Conservation (phyloP, 2,329 filamentous ascomycete genomes). For the Botrytis medusae region DNA sequence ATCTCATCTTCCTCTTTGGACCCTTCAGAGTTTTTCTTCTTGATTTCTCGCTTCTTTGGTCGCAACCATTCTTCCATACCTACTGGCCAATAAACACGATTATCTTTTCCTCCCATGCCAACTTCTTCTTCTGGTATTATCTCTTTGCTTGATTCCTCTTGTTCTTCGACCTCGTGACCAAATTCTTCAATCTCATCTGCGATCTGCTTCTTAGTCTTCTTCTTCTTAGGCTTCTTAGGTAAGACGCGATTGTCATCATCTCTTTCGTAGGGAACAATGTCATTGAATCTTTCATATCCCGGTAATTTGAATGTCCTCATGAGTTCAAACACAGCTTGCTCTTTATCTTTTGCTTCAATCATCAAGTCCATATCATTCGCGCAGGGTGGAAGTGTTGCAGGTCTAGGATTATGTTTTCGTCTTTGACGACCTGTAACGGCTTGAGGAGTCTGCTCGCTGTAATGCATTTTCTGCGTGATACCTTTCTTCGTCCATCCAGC, state of each 20-base stretch:
- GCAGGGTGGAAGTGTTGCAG: constrained; percentile 79
- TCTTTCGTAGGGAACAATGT: constrained; percentile 74
- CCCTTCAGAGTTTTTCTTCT: constrained; percentile 44
- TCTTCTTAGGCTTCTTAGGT: constrained; percentile 49
- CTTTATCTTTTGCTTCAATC: constrained; percentile 98
- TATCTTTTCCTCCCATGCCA: constrained; percentile 80
- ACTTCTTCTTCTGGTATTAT: constrained; percentile 60
- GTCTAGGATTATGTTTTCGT: constrained; percentile 81
- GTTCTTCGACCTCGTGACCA: constrained; percentile 40
- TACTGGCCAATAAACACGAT: constrained; percentile 85
- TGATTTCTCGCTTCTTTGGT: constrained; percentile 71
- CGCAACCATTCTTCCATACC: constrained; percentile 89
- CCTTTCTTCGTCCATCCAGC: constrained; percentile 81
- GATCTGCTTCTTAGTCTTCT: constrained; percentile 44
- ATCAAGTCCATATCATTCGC: constrained; percentile 87
- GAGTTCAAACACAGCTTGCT: constrained; percentile 91
- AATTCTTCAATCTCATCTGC: constrained; percentile 39
- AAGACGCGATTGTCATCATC: constrained; percentile 68
- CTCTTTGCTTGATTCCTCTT: constrained; percentile 42
- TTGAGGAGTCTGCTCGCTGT: constrained; percentile 76
- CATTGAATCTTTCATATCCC: constrained; percentile 72
- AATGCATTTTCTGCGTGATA: constrained; percentile 96
- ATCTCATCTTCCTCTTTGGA: constrained; percentile 42
- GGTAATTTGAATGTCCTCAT: constrained; percentile 87
- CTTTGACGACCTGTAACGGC: constrained; percentile 76